A percentile compares a stretch with the other conserved stretches of the same genome.
phyloP scores from a whole-genome alignment of 345 rosid species.

The Gossypium bickii region DNA sequence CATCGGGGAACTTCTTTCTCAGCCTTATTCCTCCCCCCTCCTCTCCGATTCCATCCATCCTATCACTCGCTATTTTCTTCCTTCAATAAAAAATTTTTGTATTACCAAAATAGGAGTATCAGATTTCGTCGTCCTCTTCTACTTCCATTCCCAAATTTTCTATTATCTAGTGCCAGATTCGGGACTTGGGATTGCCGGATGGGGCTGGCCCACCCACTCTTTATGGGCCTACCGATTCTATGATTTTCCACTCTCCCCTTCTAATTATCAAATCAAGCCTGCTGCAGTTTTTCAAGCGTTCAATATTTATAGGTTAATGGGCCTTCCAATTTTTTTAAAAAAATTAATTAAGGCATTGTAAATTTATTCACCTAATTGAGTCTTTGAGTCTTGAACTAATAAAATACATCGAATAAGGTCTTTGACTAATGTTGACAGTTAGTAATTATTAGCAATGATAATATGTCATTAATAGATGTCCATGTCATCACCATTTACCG shows the following conservation, averaged over 20 bases:
- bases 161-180: background rate
- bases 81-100: background rate
- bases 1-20: conserved; percentile 70
- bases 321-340: too few species aligned
- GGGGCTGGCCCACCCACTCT: background rate
- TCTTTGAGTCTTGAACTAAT: too few species aligned
- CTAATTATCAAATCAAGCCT: background rate
- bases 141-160: background rate
- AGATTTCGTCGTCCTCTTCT: background rate
- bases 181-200: background rate
- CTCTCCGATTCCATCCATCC: conserved; percentile 35
- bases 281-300: background rate
- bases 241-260: background rate
- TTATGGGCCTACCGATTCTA: background rate
- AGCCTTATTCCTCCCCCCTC: conserved; percentile 71
- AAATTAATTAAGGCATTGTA: too few species aligned
- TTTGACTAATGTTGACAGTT: too few species aligned
- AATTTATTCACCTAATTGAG: too few species aligned
- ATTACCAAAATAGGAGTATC: background rate
- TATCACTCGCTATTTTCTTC: background rate
- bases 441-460: fast-evolving
- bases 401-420: too few species aligned
- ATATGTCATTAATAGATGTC: too few species aligned
- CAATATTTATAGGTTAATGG: too few species aligned
- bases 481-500: too few species aligned